Evolutionary conservation across 2,329 filamentous ascomycete species (phyloP).

Genomic region (Penicillium sp.): DNA sequence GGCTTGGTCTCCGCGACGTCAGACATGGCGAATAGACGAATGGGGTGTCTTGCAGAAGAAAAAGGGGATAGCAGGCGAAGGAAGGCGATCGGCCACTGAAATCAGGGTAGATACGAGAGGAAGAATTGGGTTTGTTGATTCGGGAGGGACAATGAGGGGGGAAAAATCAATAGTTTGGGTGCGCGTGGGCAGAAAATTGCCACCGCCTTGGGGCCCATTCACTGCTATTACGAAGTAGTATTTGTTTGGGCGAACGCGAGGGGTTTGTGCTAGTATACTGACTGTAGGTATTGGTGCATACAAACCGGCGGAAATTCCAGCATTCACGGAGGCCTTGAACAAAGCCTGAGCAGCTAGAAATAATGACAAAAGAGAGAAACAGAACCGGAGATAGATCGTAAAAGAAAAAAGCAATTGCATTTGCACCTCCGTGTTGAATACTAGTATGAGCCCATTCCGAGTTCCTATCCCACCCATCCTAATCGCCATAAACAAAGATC

Average conservation of each 20-base stretch:
- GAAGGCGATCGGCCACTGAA: constrained; percentile 9
- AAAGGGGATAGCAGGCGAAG: constrained; percentile 4
- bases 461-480: too few relatives aligned
- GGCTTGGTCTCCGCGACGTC: constrained; percentile 44
- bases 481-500: too few relatives aligned
- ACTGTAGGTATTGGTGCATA: too few relatives aligned
- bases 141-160: constrained; percentile 25
- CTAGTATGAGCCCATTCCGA: too few relatives aligned
- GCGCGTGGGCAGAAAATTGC: constrained; percentile 21
- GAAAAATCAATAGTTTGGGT: constrained; percentile 29
- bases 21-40: constrained; percentile 41
- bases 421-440: too few relatives aligned
- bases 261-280: too few relatives aligned
- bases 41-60: constrained; percentile 8
- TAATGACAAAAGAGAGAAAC: neutral
- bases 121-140: constrained; percentile 23
- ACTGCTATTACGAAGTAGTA: too few relatives aligned
- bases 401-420: too few relatives aligned
- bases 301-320: too few relatives aligned
- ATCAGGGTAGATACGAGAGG: constrained; percentile 12
- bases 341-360: neutral
- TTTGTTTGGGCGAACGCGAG: too few relatives aligned
- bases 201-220: constrained; percentile 20
- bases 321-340: too few relatives aligned
- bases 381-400: constrained; percentile 11